Percentiles rank a stretch among this genome's conserved stretches.
These are phyloP conservation scores for Tripterygium wilfordii DNA, from an alignment of 177 flowering plant genomes.

Conservation along the genomic window DNA sequence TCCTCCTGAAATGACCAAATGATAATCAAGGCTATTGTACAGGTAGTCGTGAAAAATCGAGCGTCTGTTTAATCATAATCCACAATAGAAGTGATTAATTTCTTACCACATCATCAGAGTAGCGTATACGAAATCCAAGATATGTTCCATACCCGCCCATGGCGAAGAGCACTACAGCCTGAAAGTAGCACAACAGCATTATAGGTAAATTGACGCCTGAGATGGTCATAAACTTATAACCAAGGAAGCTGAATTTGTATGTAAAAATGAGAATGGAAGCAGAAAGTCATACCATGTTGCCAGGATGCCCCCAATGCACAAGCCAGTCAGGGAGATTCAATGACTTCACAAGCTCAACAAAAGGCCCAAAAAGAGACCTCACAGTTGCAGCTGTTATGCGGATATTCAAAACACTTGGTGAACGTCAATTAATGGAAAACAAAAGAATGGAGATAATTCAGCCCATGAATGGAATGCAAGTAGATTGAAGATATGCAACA, in stretches of 20 bases:
- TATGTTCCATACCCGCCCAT: conserved; percentile 99
- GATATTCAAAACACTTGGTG: not conserved
- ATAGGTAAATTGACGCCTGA: not conserved
- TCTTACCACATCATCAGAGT: conserved; percentile 72
- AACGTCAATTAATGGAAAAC: not conserved
- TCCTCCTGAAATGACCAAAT: conserved; percentile 53
- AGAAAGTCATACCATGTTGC: conserved; percentile 64
- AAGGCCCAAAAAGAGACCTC: conserved; percentile 65
- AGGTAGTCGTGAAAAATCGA: not conserved
- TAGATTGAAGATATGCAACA: too few relatives aligned
- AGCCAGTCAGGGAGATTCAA: conserved; percentile 87
- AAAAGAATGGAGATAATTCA: not conserved
- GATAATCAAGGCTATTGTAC: not conserved
- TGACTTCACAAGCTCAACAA: conserved; percentile 75
- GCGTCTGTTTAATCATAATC: too few relatives aligned
- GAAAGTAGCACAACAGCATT: not conserved
- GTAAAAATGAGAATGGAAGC: not conserved
- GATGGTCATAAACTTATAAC: too few relatives aligned
- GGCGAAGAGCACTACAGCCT: conserved; percentile 96
- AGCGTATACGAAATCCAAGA: conserved; percentile 73
- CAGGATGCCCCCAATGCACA: conserved; percentile 98
- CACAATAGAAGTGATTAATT: too few relatives aligned
- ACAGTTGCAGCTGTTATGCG: conserved; percentile 49
- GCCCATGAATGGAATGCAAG: too few relatives aligned
- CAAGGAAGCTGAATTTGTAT: not conserved